Evolutionary conservation across 345 rosid genomes (phyloP).

Genomic region (Aquilaria malaccensis): DNA sequence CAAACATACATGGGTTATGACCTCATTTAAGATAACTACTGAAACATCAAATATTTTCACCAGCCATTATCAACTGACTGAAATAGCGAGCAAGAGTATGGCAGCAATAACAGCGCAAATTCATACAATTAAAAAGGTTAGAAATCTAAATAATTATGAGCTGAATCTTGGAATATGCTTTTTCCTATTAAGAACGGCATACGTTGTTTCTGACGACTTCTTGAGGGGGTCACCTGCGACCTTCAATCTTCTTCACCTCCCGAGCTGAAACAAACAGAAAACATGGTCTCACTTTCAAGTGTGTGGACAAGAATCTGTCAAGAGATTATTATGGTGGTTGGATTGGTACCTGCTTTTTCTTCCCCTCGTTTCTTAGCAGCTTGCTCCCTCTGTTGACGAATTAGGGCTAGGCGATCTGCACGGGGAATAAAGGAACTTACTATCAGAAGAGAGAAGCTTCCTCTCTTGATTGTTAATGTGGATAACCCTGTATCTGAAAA

Average conservation of each 20-base stretch:
- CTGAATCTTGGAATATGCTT: too few relatives aligned
- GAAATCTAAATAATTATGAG: background rate
- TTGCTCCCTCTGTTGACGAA: conserved; percentile 79
- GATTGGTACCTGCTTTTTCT: conserved; percentile 48
- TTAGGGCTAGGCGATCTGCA: conserved; percentile 74
- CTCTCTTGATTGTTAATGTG: too few relatives aligned
- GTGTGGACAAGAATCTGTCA: background rate
- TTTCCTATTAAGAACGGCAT: too few relatives aligned
- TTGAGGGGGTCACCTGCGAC: conserved; percentile 29
- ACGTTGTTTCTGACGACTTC: background rate
- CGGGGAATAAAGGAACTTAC: background rate
- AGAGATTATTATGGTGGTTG: background rate
- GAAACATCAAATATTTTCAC: too few relatives aligned
- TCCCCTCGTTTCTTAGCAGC: conserved; percentile 67
- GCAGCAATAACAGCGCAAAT: too few relatives aligned
- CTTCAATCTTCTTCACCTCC: conserved; percentile 43
- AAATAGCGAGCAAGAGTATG: too few relatives aligned
- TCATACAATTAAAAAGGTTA: background rate
- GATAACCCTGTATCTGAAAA: too few relatives aligned
- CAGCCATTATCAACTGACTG: too few relatives aligned
- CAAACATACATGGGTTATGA: too few relatives aligned
- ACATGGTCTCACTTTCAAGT: background rate
- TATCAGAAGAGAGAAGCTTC: too few relatives aligned
- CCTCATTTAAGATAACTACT: too few relatives aligned
- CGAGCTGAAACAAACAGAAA: conserved; percentile 26